phyloP scores from a whole-genome alignment of 1,139 yeast genomes.

The Lodderomyces theae region DNA sequence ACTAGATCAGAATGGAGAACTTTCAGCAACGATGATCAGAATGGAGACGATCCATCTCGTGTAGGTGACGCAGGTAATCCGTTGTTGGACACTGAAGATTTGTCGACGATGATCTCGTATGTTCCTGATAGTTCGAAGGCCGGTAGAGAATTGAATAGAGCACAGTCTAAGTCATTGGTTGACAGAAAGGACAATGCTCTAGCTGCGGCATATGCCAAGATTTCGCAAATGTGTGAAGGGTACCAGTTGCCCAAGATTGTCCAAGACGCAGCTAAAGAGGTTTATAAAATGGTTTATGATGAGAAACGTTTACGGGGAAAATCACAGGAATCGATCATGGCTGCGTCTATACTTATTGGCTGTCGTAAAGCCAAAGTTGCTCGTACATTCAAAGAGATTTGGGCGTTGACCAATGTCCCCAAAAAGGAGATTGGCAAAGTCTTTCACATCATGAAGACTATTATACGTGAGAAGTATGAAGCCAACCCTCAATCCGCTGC shows the following conservation, averaged over 20 bases:
- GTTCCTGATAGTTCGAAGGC: slow-evolving; percentile 73
- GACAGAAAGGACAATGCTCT: slow-evolving; percentile 87
- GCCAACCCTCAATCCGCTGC: slow-evolving; percentile 37
- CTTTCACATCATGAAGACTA: slow-evolving; percentile 74
- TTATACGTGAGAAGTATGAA: slow-evolving; percentile 65
- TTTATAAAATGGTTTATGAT: slow-evolving; percentile 87
- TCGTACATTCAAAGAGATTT: slow-evolving; percentile 91
- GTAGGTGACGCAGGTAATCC: slow-evolving; percentile 99
- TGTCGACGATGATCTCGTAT: slow-evolving; percentile 88
- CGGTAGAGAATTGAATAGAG: slow-evolving; percentile 85
- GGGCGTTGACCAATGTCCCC: slow-evolving; percentile 93
- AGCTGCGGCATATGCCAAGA: slow-evolving; percentile 85
- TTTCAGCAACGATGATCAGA: slow-evolving; percentile 93
- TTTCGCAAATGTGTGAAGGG: slow-evolving; percentile 96
- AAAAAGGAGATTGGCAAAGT: slow-evolving; percentile 91
- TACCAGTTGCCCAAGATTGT: slow-evolving; percentile 92
- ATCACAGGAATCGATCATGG: slow-evolving; percentile 92
- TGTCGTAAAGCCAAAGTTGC: slow-evolving; percentile 94
- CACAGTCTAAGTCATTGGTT: slow-evolving; percentile 80
- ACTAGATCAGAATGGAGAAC: slow-evolving; percentile 99
- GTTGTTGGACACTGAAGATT: slow-evolving; percentile 82
- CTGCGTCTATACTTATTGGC: slow-evolving; percentile 92
- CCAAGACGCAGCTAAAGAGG: slow-evolving; percentile 97
- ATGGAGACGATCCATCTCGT: slow-evolving; percentile 98
- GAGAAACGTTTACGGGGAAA: slow-evolving; percentile 86